Base-by-base conservation (phyloP, 768 basidiomycete species). In the Auricularia sp. region DNA sequence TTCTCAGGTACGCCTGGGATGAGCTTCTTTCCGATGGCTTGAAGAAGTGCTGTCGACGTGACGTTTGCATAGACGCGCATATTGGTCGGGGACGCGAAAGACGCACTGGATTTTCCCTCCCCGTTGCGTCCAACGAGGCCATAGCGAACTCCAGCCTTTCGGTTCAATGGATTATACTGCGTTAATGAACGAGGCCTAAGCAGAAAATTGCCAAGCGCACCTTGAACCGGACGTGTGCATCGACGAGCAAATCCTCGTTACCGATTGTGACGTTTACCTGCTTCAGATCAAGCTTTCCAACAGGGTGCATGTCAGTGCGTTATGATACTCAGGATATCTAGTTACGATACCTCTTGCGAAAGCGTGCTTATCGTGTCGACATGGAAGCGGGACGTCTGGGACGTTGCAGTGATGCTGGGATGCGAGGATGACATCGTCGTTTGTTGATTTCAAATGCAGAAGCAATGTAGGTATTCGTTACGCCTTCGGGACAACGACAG, bases 111-210 rank as follows among this genome's bases (percentile, higher is more conserved):
- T 68, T 84, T 84, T 10, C 83, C 84, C 18, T 78, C 76, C 2
- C 84, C 84, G 69, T 84, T 83, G 62, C 83, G 75, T 21, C 84
- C 85, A 6, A 84, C 75, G 62, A 87, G 76, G 35, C 77, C 81
- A 71, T 84, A 84, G 33, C 77, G 77, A 3, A 80, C 79, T 10
- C 81, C 78, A 34, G 74, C 73, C 56, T 59, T 4, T 21, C 11
- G 8, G 29, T 2, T 29, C 29, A 29, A 29, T 29, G 29, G 29
- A 29, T 29, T 1, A 59, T 18, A 18, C 16, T 51, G 47, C 33
- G 7, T 54, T 8, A 59, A 59, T 7, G 4, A 1, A 6, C 56
- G 23, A 8, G 16, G 7, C 6, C 34, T 14, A 33, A 14, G 14
- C 23, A 11, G 23, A 14, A 29, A 5, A 18, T 1, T 29, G 56